These are phyloP conservation scores for Leptosphaerulina australis DNA, from an alignment of 2,329 filamentous ascomycete species.

Conservation along the genomic window DNA sequence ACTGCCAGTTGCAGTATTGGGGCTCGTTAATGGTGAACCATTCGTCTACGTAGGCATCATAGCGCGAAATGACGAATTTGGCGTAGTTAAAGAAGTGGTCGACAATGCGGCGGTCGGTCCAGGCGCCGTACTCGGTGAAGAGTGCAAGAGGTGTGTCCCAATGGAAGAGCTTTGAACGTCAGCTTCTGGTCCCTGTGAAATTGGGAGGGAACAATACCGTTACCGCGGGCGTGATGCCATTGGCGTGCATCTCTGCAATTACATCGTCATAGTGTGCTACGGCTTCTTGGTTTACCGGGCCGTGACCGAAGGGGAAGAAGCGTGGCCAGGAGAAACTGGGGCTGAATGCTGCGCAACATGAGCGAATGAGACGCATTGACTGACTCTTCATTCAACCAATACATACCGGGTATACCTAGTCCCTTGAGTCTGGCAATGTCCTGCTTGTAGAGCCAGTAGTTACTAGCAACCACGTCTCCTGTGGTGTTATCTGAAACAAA, in stretches of 20 bases:
- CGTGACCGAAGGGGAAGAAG: constrained; percentile 49
- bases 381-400: background rate
- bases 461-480: constrained; percentile 50
- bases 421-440: constrained; percentile 49
- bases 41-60: constrained; percentile 49
- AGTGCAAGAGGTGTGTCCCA: constrained; percentile 53
- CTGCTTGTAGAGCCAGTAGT: constrained; percentile 54
- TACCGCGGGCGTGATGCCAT: constrained; percentile 45
- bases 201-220: constrained; percentile 21
- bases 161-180: constrained; percentile 42
- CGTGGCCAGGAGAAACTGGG: constrained; percentile 49
- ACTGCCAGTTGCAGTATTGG: constrained; percentile 59
- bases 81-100: constrained; percentile 53
- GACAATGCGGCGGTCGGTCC: constrained; percentile 48
- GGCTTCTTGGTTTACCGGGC: constrained; percentile 45
- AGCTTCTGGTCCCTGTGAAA: background rate
- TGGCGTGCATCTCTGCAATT: constrained; percentile 44
- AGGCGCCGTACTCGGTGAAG: constrained; percentile 52
- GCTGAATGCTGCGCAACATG: constrained; percentile 33
- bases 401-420: constrained; percentile 37
- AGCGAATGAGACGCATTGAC: background rate
- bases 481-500: constrained; percentile 51
- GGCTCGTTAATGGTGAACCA: constrained; percentile 53
- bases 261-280: constrained; percentile 51
- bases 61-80: constrained; percentile 51